A percentile compares a stretch with the other conserved stretches of the same genome.
Conservation (phyloP, 2,329 filamentous ascomycete species). For the Thelonectria rubi region DNA sequence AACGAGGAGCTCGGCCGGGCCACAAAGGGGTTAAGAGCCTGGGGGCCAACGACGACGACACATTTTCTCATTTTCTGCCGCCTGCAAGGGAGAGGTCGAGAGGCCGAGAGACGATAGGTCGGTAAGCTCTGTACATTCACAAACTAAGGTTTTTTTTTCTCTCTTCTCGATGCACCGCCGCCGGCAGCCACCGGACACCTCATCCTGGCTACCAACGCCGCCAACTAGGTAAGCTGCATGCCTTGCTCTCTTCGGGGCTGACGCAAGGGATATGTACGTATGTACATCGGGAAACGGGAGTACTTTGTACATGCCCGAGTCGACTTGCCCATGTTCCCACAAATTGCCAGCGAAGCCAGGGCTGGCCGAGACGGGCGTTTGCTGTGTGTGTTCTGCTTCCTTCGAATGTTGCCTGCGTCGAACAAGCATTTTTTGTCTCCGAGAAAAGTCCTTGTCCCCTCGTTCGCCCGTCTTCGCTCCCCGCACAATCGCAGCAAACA, state of each 20-base stretch:
- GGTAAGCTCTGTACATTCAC: background rate
- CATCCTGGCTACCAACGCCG: background rate
- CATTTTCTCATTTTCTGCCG: background rate
- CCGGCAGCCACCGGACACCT: constrained; percentile 1
- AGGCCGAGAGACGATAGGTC: background rate
- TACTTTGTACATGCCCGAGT: too few relatives aligned
- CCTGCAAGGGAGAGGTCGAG: background rate
- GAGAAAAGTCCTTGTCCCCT: background rate
- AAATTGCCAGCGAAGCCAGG: background rate
- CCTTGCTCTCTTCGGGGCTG: background rate
- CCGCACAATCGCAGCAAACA: background rate
- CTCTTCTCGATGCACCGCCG: background rate
- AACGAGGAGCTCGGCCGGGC: background rate
- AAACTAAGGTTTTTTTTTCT: background rate
- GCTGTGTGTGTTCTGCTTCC: too few relatives aligned
- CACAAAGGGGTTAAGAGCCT: background rate
- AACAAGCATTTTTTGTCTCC: background rate
- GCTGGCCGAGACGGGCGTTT: constrained; percentile 7
- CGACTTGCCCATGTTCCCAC: background rate
- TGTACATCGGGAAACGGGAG: background rate
- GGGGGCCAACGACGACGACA: background rate
- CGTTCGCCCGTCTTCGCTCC: constrained; percentile 14
- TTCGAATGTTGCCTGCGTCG: too few relatives aligned
- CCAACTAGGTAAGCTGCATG: background rate
- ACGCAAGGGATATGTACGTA: background rate